Base-by-base conservation (phyloP, 169 alveolate species). In the Eimeria acervulina region DNA sequence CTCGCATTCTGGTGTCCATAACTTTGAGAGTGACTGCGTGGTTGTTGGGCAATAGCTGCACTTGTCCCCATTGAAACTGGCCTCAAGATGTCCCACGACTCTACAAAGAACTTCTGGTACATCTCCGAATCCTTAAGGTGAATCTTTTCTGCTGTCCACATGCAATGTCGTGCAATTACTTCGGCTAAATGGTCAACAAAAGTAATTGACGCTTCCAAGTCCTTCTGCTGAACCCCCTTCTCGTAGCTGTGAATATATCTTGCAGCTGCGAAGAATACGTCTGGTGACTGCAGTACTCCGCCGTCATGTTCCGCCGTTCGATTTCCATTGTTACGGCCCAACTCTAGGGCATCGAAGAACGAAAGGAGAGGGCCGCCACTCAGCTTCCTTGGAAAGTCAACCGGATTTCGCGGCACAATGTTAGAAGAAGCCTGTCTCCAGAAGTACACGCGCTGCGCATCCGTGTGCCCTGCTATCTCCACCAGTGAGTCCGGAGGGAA, bases 371-470 rank as follows among this genome's bases (percentile, higher is more conserved):
- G 94, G 12, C 44, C 94, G 1, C 47, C 63, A 26, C 0, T 70
- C 94, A 40, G 59, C 26, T 59, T 17, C 81, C 23, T 31, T n/a
- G 94, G 78, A 36, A 84, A 84, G 78, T 55, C 78, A n/a, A 31
- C 42, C 0, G 76, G 92, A 36, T 44, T 84, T 38, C 92, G 52
- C 66, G 94, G 94, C 36, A 87, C 40, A 61, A 36, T 10, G 61
- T 36, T 63, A 10, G 83, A 59, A 17, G 94, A 59, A n/a, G 52
- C 80, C 38, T 19, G 68, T 19, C 83, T 17, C 94, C 94, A 87
- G 19, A 87, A 87, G 94, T 38, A 87, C 33, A 87, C 94, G 33
- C 94, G 83, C 40, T 87, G 94, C 23, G 94, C 80, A 26, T 87
- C 94, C n/a, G 84, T 87, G 66, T 59, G 94, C 47, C 94, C 94